Evolutionary conservation across 352 stramenopile genomes (phyloP).

Genomic region (Phytophthora rubi): DNA sequence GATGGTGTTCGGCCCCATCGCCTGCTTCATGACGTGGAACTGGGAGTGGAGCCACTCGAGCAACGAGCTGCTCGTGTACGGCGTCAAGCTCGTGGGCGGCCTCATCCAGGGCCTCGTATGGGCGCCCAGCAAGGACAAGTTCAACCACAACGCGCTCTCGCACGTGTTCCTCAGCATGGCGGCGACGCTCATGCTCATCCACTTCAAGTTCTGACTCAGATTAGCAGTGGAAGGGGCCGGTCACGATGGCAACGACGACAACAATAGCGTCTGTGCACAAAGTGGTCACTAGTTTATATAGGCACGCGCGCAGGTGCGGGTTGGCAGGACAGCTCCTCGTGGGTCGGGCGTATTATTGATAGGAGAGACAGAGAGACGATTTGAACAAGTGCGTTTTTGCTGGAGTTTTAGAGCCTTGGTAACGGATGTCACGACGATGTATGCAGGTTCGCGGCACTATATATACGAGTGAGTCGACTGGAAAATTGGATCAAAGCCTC

Average conservation of each 20-base stretch:
- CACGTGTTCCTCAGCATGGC: constrained; percentile 86
- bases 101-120: constrained; percentile 85
- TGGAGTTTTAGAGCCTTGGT: no score
- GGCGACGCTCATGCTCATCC: constrained; percentile 85
- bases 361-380: constrained; percentile 27
- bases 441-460: background rate
- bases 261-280: constrained; percentile 10
- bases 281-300: constrained; percentile 32
- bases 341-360: constrained; percentile 29
- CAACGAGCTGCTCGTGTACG: constrained; percentile 86
- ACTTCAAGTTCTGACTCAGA: constrained; percentile 68
- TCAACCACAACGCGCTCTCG: constrained; percentile 91
- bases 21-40: constrained; percentile 79
- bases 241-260: background rate
- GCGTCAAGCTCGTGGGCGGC: constrained; percentile 77
- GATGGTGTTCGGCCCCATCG: constrained; percentile 80
- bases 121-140: constrained; percentile 81
- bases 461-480: background rate
- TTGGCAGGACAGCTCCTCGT: background rate
- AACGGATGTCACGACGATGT: no score
- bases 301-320: constrained; percentile 10
- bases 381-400: background rate
- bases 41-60: constrained; percentile 82
- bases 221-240: background rate
- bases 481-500: background rate